phyloP scores from a whole-genome alignment of 257 asterid species.

The Salvia hispanica region DNA sequence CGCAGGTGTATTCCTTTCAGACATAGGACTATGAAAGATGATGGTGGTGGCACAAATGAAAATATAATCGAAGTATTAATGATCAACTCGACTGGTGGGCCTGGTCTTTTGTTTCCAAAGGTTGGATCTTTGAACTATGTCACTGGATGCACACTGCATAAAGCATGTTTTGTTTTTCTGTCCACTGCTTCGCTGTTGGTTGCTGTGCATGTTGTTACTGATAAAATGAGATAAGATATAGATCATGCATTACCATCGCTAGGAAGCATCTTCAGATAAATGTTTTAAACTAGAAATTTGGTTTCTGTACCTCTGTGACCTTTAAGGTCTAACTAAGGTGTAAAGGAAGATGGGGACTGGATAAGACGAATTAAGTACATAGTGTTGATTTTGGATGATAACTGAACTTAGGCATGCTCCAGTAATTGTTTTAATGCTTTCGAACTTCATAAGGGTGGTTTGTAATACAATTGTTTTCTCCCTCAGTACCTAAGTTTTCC shows the following conservation, averaged over 20 bases:
- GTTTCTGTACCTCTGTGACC: slow-evolving; percentile 9
- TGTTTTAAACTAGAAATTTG: slow-evolving; percentile 14
- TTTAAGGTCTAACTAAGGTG: background rate
- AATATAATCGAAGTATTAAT: slow-evolving; percentile 71
- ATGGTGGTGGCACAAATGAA: slow-evolving; percentile 45
- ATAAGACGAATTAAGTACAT: no score
- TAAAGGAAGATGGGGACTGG: no score
- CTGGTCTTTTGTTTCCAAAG: slow-evolving; percentile 94
- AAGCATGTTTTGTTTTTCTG: background rate
- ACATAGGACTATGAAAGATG: slow-evolving; percentile 45
- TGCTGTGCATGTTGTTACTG: slow-evolving; percentile 1
- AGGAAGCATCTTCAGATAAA: background rate
- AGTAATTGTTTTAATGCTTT: background rate
- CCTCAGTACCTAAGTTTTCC: background rate
- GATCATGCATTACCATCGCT: slow-evolving; percentile 11
- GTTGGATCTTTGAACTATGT: slow-evolving; percentile 43
- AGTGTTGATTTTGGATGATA: no score
- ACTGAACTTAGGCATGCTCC: slow-evolving; percentile 13
- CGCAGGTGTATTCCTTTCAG: slow-evolving; percentile 85
- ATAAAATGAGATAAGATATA: slow-evolving; percentile 1
- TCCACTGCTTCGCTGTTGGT: slow-evolving; percentile 1
- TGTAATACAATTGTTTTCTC: background rate
- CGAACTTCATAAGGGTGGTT: no score
- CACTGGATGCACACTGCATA: slow-evolving; percentile 11
- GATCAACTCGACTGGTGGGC: slow-evolving; percentile 93